These are phyloP conservation scores for Pseudogymnoascus sp. DNA, from an alignment of 2,329 filamentous ascomycete species.

Conservation along the genomic window DNA sequence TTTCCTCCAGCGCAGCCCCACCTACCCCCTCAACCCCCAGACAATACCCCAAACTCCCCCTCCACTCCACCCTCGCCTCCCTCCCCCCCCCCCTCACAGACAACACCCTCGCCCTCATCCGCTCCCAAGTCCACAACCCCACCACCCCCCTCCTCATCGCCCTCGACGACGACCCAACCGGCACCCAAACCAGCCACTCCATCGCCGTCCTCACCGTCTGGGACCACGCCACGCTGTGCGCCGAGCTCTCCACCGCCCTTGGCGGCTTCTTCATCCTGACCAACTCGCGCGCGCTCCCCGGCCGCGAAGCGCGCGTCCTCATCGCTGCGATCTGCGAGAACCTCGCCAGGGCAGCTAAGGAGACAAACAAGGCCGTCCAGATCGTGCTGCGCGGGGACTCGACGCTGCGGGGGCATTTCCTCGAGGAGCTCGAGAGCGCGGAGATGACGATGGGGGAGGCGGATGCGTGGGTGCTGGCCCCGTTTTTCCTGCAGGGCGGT, in stretches of 20 bases:
- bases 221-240: conserved; percentile 36
- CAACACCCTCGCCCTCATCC: conserved; percentile 10
- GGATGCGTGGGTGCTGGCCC: conserved; percentile 47
- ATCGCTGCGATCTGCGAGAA: conserved; percentile 44
- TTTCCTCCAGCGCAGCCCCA: conserved; percentile 9
- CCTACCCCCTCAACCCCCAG: conserved; percentile 7
- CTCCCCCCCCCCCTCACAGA: conserved; percentile 8
- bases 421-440: conserved; percentile 44
- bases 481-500: conserved; percentile 52
- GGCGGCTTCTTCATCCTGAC: conserved; percentile 53
- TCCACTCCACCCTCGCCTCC: conserved; percentile 10
- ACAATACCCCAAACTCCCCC: conserved; percentile 11
- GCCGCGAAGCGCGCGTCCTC: conserved; percentile 37
- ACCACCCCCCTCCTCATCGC: conserved; percentile 27
- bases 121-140: background rate
- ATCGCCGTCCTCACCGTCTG: conserved; percentile 47
- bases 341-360: conserved; percentile 35
- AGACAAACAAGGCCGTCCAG: conserved; percentile 36
- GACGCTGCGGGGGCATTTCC: conserved; percentile 49
- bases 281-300: conserved; percentile 48
- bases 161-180: conserved; percentile 49
- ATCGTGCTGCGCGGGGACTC: conserved; percentile 50
- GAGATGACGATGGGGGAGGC: conserved; percentile 40
- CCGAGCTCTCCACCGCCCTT: conserved; percentile 34
- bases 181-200: conserved; percentile 53